Evolutionary conservation across 495 filamentous ascomycete genomes (phyloP), one percentile per base, ranked within the genome.

Genomic region (Aspergillus indologenus): DNA sequence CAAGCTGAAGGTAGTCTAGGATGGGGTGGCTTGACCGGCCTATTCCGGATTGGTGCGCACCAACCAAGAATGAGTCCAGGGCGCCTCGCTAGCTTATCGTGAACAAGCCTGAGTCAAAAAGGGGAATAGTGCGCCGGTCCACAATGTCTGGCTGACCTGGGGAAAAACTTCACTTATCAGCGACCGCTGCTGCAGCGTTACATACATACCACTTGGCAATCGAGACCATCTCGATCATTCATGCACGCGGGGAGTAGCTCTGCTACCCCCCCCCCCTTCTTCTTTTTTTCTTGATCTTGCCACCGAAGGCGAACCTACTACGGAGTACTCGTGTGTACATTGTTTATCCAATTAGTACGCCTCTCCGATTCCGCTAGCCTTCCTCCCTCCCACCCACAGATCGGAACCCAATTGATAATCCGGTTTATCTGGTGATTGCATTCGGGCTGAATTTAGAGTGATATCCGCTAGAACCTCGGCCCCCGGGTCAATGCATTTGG

Each of bases 41-140:
- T 40, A 9, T 14, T 6, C 26, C 26, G 26, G 26, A 29, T 29
- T 29, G 34, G 34, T 40, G 26, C 12, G 34, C 34, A 11, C 12
- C 34, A 40, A 40, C 34, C 34, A 40, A 40, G 34, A 40, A 40
- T 15, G 26, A 40, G 34, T 11, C 2, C 5, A 40, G 34, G 34
- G 34, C 34, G 5, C 48, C 24, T 18, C 23, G 23, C 47, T 47
- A 56, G 66, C 66, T 68, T 68, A 68, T 66, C 66, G 49, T 43
- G 45, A 55, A 68, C 64, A 68, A 66, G 66, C 66, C 50, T 53
- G 52, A 49, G 3, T 26, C 19, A 20, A 17, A 22, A 45, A 45
- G 21, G 4, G 19, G 52, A 21, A 19, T 43, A 54, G 43, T 54
- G 14, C 45, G 22, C 19, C 18, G 44, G 5, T 29, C 26, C 26